Evolutionary conservation across 2,329 filamentous ascomycete species (phyloP), one percentile per base, ranked within the genome.

Genomic region (Aspergillus sp.): DNA sequence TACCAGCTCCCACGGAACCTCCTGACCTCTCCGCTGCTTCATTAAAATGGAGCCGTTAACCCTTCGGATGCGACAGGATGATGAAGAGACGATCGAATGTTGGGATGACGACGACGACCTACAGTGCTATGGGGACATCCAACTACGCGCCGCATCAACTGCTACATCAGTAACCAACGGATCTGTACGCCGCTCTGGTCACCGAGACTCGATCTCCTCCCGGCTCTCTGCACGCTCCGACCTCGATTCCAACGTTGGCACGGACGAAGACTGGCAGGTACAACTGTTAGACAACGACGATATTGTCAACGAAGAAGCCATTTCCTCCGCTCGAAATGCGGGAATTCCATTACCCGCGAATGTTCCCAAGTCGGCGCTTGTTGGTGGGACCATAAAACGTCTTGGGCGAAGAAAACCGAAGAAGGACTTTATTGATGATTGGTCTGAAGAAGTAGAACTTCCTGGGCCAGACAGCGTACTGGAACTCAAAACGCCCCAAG

Each of bases 311-410:
- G 76, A 86, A 61, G 88, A 95, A 67, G 92, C 94, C 54, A 93
- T 99, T 63, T 84, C 89, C 20, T 89, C 90, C 6, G 93, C 92
- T 32, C 88, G 90, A 65, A 86, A 85, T 68, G 92, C 91, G 22
- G 94, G 94, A 60, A 96, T 99, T 58, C 93, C 94, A 6, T 84
- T 97, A 51, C 94, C 94, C 24, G 79, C 83, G 47, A 92, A 92
- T 67, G 85, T 97, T 30, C 91, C 93, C 1, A 84, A 89, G 26
- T 96, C 93, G 17, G 94, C 94, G 26, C 78, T 99, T 40, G 83
- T 94, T 69, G 93, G 93, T 49, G 94, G 94, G 48, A 93, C 91
- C 9, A 97, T 97, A 67, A 95, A 95, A 75, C 82, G 92, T 61
- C 79, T 97, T 32, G 92, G 92, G 46, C 85, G 84, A 53, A 82